A percentile compares a stretch with the other conserved stretches of the same genome.
Evolutionary conservation across 169 alveolate species (phyloP).

Genomic region (Cardiosporidium cionae): DNA sequence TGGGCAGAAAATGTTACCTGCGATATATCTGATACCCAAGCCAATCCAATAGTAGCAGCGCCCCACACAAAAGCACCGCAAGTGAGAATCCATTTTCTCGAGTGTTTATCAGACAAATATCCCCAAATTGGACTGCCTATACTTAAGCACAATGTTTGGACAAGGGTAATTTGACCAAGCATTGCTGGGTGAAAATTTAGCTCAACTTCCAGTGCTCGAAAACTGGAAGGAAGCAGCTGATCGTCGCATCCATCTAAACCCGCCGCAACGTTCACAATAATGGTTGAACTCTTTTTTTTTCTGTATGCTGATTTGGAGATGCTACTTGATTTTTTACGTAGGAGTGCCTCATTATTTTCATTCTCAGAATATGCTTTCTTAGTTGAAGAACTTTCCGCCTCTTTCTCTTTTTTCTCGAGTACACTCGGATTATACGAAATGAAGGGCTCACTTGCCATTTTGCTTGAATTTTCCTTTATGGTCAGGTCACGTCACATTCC

Average conservation of each 20-base stretch:
- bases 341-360: background rate
- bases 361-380: background rate
- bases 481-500: too few species aligned
- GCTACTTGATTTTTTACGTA: too few species aligned
- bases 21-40: conserved; percentile 55
- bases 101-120: conserved; percentile 64
- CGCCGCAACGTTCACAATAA: conserved; percentile 69
- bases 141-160: conserved; percentile 67
- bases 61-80: conserved; percentile 78
- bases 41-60: conserved; percentile 58
- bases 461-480: background rate
- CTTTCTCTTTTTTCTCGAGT: background rate
- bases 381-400: background rate
- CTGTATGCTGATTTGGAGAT: background rate
- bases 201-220: conserved; percentile 77
- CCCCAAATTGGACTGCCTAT: conserved; percentile 81
- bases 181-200: conserved; percentile 65
- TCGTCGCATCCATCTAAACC: conserved; percentile 79
- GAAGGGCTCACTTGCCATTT: conserved; percentile 41
- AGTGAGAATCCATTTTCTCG: conserved; percentile 66
- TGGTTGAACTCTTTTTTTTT: conserved; percentile 28
- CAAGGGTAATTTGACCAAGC: conserved; percentile 64
- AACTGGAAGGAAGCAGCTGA: conserved; percentile 74
- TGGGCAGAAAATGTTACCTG: conserved; percentile 19
- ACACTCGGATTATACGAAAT: conserved; percentile 21